These are phyloP conservation scores for Didymella keratinophila DNA, from an alignment of 2,329 filamentous ascomycete species.

Conservation along the genomic window DNA sequence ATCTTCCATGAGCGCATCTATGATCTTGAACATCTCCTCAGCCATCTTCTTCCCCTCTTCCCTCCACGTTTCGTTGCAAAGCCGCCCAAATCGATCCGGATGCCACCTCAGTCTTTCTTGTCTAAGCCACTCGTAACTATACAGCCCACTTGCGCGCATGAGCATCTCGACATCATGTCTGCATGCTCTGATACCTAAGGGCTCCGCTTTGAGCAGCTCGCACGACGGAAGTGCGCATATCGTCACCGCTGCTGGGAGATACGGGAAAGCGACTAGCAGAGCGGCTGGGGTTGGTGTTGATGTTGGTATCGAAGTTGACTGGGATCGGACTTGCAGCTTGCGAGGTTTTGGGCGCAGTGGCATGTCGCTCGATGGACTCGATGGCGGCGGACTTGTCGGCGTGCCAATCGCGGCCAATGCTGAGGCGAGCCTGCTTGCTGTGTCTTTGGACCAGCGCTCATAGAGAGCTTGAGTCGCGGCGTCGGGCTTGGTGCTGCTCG, in stretches of 20 bases:
- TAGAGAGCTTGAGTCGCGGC: conserved; percentile 38
- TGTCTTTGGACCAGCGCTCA: conserved; percentile 41
- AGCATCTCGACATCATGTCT: conserved; percentile 46
- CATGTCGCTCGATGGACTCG: neutral
- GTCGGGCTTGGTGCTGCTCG: conserved; percentile 24
- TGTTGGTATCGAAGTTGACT: conserved; percentile 34
- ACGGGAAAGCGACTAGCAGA: conserved; percentile 41
- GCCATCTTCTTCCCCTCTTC: conserved; percentile 43
- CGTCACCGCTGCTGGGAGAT: conserved; percentile 36
- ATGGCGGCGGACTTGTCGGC: conserved; percentile 1
- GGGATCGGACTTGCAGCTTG: conserved; percentile 43
- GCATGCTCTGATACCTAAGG: conserved; percentile 40
- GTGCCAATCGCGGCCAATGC: conserved; percentile 36
- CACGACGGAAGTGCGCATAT: conserved; percentile 37
- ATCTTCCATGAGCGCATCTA: conserved; percentile 42
- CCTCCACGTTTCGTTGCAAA: conserved; percentile 44
- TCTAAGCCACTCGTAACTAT: conserved; percentile 47
- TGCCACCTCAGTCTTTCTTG: conserved; percentile 49
- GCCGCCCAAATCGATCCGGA: conserved; percentile 47
- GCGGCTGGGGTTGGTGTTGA: conserved; percentile 37
- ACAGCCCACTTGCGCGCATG: conserved; percentile 42
- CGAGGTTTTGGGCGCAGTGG: conserved; percentile 26
- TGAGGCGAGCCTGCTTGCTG: conserved; percentile 36
- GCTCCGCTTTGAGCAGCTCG: conserved; percentile 32
- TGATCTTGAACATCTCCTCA: conserved; percentile 50